A percentile compares a stretch with the other conserved stretches of the same genome.
Evolutionary conservation across 108 stramenopile genomes (phyloP).

Genomic region (Skeletonema menzelii): DNA sequence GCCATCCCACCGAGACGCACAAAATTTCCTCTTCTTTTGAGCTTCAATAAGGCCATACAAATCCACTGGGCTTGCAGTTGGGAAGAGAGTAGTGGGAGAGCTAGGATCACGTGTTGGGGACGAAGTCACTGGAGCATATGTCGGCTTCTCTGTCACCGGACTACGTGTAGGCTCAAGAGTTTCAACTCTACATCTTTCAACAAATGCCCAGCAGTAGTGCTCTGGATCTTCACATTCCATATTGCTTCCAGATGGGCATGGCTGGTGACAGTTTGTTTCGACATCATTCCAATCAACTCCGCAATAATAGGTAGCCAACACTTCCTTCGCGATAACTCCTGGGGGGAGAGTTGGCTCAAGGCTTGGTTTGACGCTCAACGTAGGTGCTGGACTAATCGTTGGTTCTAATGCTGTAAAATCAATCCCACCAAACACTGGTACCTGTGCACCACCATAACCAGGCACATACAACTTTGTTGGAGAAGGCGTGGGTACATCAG

Average conservation of each 20-base stretch:
- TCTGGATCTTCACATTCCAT: conserved; percentile 44
- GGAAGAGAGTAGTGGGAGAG: conserved; percentile 23
- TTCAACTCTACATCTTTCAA: conserved; percentile 22
- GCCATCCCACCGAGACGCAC: conserved; percentile 19
- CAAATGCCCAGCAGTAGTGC: conserved; percentile 50
- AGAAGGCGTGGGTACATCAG: conserved; percentile 14
- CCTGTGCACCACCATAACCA: conserved; percentile 38
- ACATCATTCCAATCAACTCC: conserved; percentile 42
- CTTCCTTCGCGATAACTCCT: conserved; percentile 23
- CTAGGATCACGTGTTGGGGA: conserved; percentile 30
- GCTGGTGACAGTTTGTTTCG: conserved; percentile 39
- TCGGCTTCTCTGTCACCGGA: conserved; percentile 8
- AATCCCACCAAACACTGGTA: conserved; percentile 44
- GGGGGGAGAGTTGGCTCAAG: conserved; percentile 35
- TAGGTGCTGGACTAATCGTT: conserved; percentile 32
- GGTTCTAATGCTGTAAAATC: conserved; percentile 13
- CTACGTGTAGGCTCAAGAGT: conserved; percentile 9
- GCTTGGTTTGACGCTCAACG: conserved; percentile 21
- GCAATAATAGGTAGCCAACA: conserved; percentile 41
- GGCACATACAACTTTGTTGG: conserved; percentile 32
- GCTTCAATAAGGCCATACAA: conserved; percentile 26
- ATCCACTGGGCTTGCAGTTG: conserved; percentile 26
- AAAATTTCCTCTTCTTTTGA: conserved; percentile 22
- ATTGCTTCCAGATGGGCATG: conserved; percentile 36
- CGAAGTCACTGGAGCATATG: conserved; percentile 10